Percentiles rank a stretch among this genome's conserved stretches.
phyloP scores from a whole-genome alignment of 352 stramenopile genomes.

The Bremia lactucae region DNA sequence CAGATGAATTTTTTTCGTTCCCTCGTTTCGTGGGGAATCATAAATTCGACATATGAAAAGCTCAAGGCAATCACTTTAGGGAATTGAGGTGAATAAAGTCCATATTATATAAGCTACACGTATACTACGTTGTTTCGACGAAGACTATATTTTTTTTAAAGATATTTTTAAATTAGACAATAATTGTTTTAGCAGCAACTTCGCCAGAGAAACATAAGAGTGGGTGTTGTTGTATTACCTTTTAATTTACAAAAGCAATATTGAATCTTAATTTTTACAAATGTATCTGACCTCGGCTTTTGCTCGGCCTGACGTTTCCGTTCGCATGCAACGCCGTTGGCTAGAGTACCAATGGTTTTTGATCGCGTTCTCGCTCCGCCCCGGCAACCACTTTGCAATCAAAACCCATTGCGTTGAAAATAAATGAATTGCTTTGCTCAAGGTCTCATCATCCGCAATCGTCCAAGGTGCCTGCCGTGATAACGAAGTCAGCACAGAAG shows the following conservation, averaged over 20 bases:
- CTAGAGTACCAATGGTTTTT: conserved; percentile 60
- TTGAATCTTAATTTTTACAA: too few species aligned
- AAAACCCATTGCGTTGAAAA: conserved; percentile 34
- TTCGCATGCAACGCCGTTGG: conserved; percentile 9
- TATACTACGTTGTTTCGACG: too few species aligned
- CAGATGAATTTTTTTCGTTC: conserved; percentile 85
- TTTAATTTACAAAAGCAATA: too few species aligned
- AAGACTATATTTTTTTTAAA: too few species aligned
- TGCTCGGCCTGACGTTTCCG: too few species aligned
- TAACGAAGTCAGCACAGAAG: neutral
- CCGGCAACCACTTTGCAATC: conserved; percentile 35
- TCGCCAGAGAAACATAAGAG: too few species aligned
- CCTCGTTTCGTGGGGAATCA: conserved; percentile 84
- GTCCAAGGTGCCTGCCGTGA: conserved; percentile 40
- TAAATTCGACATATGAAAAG: conserved; percentile 85
- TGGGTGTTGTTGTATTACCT: too few species aligned
- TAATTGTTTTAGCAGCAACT: too few species aligned
- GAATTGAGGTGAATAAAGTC: neutral
- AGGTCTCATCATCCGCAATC: conserved; percentile 26
- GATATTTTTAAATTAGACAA: too few species aligned
- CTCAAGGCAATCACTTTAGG: conserved; percentile 63
- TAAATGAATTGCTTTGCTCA: conserved; percentile 13
- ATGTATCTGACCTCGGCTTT: too few species aligned
- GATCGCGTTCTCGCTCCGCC: conserved; percentile 44
- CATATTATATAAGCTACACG: too few species aligned